Evolutionary conservation across 768 basidiomycete species (phyloP), one percentile per base, ranked within the genome.

Genomic region (Boletellus sp.): DNA sequence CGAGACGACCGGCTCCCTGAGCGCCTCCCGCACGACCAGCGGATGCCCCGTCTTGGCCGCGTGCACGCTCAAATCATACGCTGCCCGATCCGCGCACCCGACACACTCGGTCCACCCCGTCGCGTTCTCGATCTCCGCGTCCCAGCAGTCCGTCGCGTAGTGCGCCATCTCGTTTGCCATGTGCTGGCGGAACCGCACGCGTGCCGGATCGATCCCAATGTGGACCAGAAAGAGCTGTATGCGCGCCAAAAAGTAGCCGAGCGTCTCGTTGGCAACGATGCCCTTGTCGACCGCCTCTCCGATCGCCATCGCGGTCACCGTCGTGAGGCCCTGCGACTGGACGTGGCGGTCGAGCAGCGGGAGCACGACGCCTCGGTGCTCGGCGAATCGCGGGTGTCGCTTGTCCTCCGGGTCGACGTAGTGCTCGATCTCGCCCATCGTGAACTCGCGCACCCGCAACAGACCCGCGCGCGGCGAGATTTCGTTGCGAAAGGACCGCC

Each of bases 161-260:
- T 98, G 96, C 1, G 96, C 96, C 95, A 98, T 98, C 76, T 98
- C 96, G 72, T 98, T 99, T 33, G 72, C 79, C 96, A 98, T 98
- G 68, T 99, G 96, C 64, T 99, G 96, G 31, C 96, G 79, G 81
- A 97, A 98, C 45, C 96, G 82, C 55, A 97, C 74, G 8, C 93
- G 81, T 41, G 64, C 54, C 13, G 86, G 84, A 73, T 94, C 77
- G 69, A 99, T 87, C 52, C 95, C 96, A 62, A 98, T 91, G 71
- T 88, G 88, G 58, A 84, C 60, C 44, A 98, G 76, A 79, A 94
- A 98, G 53, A 85, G 82, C 70, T 85, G 82, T 62, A 96, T 94
- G 46, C 95, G 83, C 41, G 84, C 95, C 58, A 98, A 73, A 76
- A 98, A 99, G 78, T 97, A 99, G 16, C 93, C 96, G 44, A 99